Evolutionary conservation across 73 alveolate species (phyloP).

Genomic region (Tetrahymena elliotti): DNA sequence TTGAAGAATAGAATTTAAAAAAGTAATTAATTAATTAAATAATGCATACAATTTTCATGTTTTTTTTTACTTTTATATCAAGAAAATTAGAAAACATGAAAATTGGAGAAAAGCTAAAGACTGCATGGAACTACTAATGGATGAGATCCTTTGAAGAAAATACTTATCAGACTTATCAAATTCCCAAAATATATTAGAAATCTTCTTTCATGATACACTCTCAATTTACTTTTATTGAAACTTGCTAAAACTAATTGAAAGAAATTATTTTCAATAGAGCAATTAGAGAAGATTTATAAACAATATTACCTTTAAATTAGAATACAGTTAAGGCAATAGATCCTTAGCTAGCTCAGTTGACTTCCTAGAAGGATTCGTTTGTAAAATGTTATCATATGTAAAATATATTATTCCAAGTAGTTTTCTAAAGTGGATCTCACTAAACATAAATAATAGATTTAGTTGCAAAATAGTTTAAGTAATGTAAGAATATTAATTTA

Average conservation of each 20-base stretch:
- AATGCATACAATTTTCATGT: not conserved
- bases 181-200: not conserved
- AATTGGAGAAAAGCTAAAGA: not conserved
- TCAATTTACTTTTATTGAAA: not conserved
- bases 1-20: not conserved
- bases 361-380: not conserved
- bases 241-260: not conserved
- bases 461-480: not conserved
- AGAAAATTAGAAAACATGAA: not conserved
- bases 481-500: not conserved
- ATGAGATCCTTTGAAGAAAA: not conserved
- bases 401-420: not conserved
- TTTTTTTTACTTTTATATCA: not conserved
- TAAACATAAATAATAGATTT: not conserved
- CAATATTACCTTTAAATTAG: not conserved
- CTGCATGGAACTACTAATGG: not conserved
- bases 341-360: not conserved
- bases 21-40: not conserved
- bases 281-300: not conserved
- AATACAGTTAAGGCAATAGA: not conserved
- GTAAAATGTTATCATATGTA: not conserved
- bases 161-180: not conserved
- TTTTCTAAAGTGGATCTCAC: not conserved
- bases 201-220: not conserved
- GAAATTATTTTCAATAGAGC: not conserved